phyloP scores from a whole-genome alignment of 208 protist species.

The Acanthamoeba royreba region DNA sequence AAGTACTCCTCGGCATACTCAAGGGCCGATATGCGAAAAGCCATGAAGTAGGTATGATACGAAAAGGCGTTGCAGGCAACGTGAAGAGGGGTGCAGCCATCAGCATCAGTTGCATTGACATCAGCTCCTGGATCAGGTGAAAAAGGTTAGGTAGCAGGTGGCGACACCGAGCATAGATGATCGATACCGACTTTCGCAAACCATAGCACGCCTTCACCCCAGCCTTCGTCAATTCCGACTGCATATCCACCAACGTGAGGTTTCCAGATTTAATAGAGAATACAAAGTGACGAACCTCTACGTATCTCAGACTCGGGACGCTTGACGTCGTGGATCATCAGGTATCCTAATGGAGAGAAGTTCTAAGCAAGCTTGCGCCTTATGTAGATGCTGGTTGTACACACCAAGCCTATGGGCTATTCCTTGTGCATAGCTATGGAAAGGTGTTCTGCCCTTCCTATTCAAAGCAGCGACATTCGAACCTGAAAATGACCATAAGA shows the following conservation, averaged over 20 bases:
- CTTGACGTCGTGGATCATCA: background rate
- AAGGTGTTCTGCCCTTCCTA: background rate
- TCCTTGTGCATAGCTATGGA: background rate
- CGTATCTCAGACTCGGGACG: background rate
- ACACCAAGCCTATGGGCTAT: background rate
- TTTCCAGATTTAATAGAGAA: no score
- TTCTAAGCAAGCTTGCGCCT: no score
- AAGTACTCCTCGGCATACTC: background rate
- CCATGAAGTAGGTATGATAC: background rate
- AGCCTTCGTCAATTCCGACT: no score
- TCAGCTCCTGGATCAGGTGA: background rate
- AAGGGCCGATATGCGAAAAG: background rate
- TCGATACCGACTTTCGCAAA: no score
- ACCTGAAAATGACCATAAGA: background rate
- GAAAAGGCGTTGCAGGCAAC: background rate
- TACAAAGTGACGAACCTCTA: background rate
- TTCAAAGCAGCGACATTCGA: background rate
- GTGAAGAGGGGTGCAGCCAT: background rate
- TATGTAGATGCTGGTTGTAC: background rate
- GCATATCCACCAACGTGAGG: no score
- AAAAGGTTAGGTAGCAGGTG: background rate
- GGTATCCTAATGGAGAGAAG: background rate
- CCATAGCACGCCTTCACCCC: no score
- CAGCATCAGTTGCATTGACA: background rate
- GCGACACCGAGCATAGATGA: no score